Conservation (phyloP, 1,284 basidiomycete genomes). For the Fomitopsis schrenkii region DNA sequence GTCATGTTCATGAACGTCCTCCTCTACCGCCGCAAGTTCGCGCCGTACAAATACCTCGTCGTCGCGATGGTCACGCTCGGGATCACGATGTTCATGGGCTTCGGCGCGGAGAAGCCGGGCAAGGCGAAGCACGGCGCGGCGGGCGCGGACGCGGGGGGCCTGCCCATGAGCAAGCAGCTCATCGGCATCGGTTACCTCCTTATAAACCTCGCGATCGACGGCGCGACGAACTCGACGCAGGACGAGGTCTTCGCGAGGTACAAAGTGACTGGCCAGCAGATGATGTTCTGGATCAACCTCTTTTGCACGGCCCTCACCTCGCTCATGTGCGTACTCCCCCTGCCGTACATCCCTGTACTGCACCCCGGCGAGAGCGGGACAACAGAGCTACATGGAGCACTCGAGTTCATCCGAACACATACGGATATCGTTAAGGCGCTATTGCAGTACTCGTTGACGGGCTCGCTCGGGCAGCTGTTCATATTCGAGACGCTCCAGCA, state of each 20-base stretch:
- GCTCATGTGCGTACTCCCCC: constrained; percentile 62
- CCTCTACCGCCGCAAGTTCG: constrained; percentile 86
- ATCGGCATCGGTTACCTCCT: constrained; percentile 73
- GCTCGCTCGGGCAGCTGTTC: constrained; percentile 93
- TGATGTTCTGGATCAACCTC: constrained; percentile 98
- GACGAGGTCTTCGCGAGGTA: constrained; percentile 89
- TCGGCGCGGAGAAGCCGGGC: constrained; percentile 57
- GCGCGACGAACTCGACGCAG: constrained; percentile 95
- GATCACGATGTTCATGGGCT: constrained; percentile 94
- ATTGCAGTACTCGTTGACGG: constrained; percentile 84
- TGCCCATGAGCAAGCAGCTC: constrained; percentile 46
- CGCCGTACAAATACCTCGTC: constrained; percentile 91
- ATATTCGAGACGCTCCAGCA: constrained; percentile 98
- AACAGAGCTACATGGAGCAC: constrained; percentile 63
- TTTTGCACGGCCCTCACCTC: constrained; percentile 73
- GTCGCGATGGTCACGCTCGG: constrained; percentile 90
- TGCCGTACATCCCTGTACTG: constrained; percentile 74
- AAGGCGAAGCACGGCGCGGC: constrained; percentile 37
- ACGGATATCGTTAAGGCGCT: constrained; percentile 79
- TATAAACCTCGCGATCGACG: constrained; percentile 89
- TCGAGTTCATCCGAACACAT: constrained; percentile 78
- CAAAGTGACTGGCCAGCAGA: constrained; percentile 89
- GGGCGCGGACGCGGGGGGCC: constrained; percentile 19
- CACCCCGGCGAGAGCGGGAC: constrained; percentile 54
- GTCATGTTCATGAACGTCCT: constrained; percentile 95